These are phyloP conservation scores for Clitopilus hobsonii DNA, from an alignment of 768 basidiomycete genomes.

Conservation along the genomic window DNA sequence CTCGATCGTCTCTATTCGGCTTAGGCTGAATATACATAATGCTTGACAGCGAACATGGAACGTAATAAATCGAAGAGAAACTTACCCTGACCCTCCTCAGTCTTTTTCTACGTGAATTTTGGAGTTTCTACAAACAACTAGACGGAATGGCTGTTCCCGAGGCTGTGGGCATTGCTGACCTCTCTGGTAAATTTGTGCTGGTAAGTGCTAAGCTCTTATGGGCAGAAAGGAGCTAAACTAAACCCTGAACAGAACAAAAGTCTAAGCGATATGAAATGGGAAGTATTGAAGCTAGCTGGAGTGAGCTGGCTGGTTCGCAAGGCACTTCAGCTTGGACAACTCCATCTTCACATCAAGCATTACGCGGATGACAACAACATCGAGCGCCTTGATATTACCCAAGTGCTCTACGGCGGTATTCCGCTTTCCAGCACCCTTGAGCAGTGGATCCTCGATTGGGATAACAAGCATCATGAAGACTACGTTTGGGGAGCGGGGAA, in stretches of 20 bases:
- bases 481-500: background rate
- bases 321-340: background rate
- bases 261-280: background rate
- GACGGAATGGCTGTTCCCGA: background rate
- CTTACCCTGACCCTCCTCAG: too few relatives aligned
- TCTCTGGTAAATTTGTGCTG: background rate
- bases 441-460: background rate
- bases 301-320: background rate
- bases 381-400: background rate
- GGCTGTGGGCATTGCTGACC: background rate
- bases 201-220: too few relatives aligned
- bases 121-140: background rate
- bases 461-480: background rate
- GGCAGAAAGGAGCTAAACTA: background rate
- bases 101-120: background rate
- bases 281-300: background rate
- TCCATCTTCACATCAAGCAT: background rate
- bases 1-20: too few relatives aligned
- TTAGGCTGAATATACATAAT: too few relatives aligned
- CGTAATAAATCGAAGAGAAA: too few relatives aligned
- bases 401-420: background rate
- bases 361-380: background rate
- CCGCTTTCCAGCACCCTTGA: background rate
- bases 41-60: too few relatives aligned
- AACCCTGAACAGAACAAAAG: background rate